phyloP scores from a whole-genome alignment of 2,329 filamentous ascomycete genomes.

The Fusarium sp. region DNA sequence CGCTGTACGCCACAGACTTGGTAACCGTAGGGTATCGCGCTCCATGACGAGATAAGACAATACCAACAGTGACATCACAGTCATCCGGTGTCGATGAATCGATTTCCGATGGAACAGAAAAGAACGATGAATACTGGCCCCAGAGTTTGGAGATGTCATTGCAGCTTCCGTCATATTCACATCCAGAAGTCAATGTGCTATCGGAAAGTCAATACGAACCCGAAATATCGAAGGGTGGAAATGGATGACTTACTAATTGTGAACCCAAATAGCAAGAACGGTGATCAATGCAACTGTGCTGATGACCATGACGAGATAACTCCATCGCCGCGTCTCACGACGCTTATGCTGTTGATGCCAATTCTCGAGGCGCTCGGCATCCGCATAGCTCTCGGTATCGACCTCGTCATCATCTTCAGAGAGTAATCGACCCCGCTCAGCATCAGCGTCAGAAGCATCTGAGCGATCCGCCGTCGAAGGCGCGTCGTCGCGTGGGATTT shows the following conservation, averaged over 20 bases:
- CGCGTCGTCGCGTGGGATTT: slow-evolving; percentile 33
- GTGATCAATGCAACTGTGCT: slow-evolving; percentile 37
- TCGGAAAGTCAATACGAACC: slow-evolving; percentile 3
- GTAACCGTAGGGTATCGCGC: slow-evolving; percentile 82
- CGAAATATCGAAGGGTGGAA: neutral
- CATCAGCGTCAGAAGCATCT: slow-evolving; percentile 30
- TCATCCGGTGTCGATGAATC: slow-evolving; percentile 71
- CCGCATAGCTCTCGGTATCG: slow-evolving; percentile 18
- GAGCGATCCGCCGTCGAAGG: slow-evolving; percentile 24
- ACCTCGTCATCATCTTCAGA: slow-evolving; percentile 26
- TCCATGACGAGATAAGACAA: slow-evolving; percentile 87
- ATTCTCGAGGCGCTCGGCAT: slow-evolving; percentile 40
- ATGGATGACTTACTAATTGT: slow-evolving; percentile 35
- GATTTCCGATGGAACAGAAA: slow-evolving; percentile 79
- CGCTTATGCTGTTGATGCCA: slow-evolving; percentile 41
- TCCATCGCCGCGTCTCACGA: slow-evolving; percentile 41
- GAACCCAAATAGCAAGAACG: slow-evolving; percentile 40
- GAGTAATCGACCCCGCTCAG: slow-evolving; percentile 34
- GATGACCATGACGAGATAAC: slow-evolving; percentile 43
- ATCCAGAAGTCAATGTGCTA: slow-evolving; percentile 39
- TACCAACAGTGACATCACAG: slow-evolving; percentile 85
- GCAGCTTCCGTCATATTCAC: slow-evolving; percentile 61
- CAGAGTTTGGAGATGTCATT: slow-evolving; percentile 74
- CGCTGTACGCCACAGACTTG: slow-evolving; percentile 76
- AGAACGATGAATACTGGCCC: slow-evolving; percentile 93